phyloP scores from a whole-genome alignment of 2,329 filamentous ascomycete genomes.

The Talaromyces rugulosus region DNA sequence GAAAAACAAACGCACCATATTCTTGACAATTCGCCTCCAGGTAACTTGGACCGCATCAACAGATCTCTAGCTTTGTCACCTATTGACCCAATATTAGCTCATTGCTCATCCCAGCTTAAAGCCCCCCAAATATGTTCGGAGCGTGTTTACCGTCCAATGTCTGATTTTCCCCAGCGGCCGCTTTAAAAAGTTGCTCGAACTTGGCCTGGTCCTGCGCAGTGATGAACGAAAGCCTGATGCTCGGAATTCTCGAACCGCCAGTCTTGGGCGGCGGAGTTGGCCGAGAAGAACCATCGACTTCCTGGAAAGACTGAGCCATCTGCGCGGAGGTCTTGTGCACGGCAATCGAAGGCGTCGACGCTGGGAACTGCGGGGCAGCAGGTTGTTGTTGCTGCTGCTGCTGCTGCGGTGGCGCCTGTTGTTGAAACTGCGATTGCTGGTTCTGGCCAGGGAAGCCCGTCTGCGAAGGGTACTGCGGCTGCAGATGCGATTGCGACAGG shows the following conservation, averaged over 20 bases:
- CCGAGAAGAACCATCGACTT: constrained; percentile 46
- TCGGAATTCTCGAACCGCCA: constrained; percentile 72
- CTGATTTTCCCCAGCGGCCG: constrained; percentile 77
- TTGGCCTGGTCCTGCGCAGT: constrained; percentile 92
- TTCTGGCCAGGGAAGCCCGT: constrained; percentile 46
- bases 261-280: constrained; percentile 60
- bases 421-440: constrained; percentile 25
- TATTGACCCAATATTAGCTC: constrained; percentile 19
- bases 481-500: constrained; percentile 41
- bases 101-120: not conserved
- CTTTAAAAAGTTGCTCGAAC: constrained; percentile 97
- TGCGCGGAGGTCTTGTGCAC: constrained; percentile 58
- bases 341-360: constrained; percentile 50
- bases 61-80: constrained; percentile 86
- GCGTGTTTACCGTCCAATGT: constrained; percentile 65
- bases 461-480: constrained; percentile 53
- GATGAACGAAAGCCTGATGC: constrained; percentile 91
- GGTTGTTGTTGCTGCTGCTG: constrained; percentile 16
- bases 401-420: constrained; percentile 19
- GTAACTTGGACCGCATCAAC: constrained; percentile 78
- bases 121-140: constrained; percentile 14
- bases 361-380: constrained; percentile 37
- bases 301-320: constrained; percentile 61
- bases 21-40: constrained; percentile 81
- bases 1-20: constrained; percentile 65